Base-by-base conservation (phyloP, 331 rosid genomes). In the Pyrus hybrid region DNA sequence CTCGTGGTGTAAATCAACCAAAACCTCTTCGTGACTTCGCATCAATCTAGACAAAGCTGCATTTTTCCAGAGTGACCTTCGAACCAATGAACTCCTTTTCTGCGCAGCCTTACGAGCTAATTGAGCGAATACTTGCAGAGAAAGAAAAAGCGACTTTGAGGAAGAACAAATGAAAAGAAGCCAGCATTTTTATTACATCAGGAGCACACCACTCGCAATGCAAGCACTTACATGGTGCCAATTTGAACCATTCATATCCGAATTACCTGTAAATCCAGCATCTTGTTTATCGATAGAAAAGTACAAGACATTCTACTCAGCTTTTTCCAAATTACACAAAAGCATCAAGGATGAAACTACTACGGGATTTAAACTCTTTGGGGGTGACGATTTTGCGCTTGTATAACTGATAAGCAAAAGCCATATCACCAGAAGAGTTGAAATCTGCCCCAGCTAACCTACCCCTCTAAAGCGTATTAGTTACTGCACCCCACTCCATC, bases 401-500 rank as follows among this genome's bases (percentile, higher is more conserved):
- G 47, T 18, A 10, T 17, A 71, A 30, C 18, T 23, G 35, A 13
- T 25, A 25, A 28, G 26, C 18, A 56, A 30, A 54, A 47, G 32
- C 14, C 20, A 69, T 47, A 23, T 25, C 18, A 58, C 67, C 5
- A 21, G 3, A 58, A 18, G 47, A 26, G 22, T 3, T 22, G 5
- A 3, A 69, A 16, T 45, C 26, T 10, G 21, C 33, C 20, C 30
- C 30, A 4, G 58, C 69, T 68, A 56, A 26, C 43, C 45, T 63
- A 63, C 8, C 10, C 63, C 41, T n/a, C 18, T 2, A 17, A 61
- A 70, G 43, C 62, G 6, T 21, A 56, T 26, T 30, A 56, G 12
- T 76, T 81, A 85, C 67, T 85, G 88, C 45, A 82, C 85, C 56
- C 88, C 88, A 23, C 88, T 85, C 88, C 80, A 81, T 69, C 85